A percentile compares a stretch with the other conserved stretches of the same genome.
Evolutionary conservation across 2,329 filamentous ascomycete species (phyloP).

Genomic region (Calonectria pauciramosa): DNA sequence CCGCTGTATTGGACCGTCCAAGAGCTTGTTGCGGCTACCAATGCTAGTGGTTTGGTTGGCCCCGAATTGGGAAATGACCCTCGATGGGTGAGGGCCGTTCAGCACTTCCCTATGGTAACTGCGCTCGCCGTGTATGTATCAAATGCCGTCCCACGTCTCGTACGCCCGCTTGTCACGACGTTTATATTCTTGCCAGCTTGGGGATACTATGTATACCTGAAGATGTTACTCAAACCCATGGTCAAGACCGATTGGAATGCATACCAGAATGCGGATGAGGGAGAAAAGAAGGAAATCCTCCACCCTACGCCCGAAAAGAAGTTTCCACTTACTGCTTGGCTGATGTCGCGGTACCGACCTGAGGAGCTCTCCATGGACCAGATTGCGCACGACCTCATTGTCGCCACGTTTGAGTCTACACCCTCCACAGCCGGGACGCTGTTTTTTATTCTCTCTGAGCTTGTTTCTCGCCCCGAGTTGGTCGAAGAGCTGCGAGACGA

Average conservation of each 20-base stretch:
- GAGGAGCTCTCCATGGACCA: neutral
- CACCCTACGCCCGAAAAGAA: neutral
- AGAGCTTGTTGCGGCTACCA: neutral
- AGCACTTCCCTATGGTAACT: neutral
- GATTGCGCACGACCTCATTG: neutral
- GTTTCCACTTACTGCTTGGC: neutral
- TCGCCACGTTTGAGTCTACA: neutral
- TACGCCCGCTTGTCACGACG: neutral
- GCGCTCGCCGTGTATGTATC: neutral
- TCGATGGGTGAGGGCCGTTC: neutral
- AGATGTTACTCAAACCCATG: neutral
- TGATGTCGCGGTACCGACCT: neutral
- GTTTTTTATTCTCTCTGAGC: neutral
- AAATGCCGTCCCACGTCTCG: neutral
- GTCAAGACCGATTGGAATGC: neutral
- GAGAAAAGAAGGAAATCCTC: neutral
- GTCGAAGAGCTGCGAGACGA: neutral
- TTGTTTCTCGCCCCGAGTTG: neutral
- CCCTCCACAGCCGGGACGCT: neutral
- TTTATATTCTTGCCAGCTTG: neutral
- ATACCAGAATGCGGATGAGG: neutral
- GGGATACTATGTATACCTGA: neutral
- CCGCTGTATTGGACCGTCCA: neutral
- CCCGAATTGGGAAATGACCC: neutral
- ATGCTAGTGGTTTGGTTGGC: neutral